Evolutionary conservation across 2,329 filamentous ascomycete genomes (phyloP).

Genomic region (Fusarium mundagurra): DNA sequence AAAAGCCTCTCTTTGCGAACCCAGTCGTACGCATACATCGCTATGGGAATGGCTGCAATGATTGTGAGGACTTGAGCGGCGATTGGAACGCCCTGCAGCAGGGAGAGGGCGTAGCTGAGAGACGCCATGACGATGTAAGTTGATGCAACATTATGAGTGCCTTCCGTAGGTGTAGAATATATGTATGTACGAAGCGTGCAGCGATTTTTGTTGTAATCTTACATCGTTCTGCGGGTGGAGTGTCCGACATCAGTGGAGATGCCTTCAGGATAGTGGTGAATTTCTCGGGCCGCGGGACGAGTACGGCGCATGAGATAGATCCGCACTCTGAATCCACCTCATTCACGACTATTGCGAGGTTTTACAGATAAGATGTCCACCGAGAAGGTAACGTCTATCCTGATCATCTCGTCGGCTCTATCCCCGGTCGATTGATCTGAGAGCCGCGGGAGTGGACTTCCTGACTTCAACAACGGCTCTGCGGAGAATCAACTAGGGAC

Average conservation of each 20-base stretch:
- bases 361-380: background rate
- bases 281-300: background rate
- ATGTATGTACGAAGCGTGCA: background rate
- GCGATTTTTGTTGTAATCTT: background rate
- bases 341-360: background rate
- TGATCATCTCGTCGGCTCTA: background rate
- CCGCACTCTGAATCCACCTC: background rate
- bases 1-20: too few relatives aligned
- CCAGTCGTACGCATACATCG: too few relatives aligned
- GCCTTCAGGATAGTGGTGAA: background rate
- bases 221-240: background rate
- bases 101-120: background rate
- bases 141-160: accelerated
- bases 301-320: background rate
- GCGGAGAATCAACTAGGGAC: background rate
- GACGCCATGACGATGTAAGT: accelerated
- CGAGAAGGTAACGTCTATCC: background rate
- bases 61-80: background rate
- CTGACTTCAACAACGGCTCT: background rate
- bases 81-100: background rate
- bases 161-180: background rate
- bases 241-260: background rate
- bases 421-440: background rate
- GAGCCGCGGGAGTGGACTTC: background rate
- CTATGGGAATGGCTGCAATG: background rate